A percentile compares a stretch with the other conserved stretches of the same genome.
phyloP scores from a whole-genome alignment of 257 asterid species.

The Voacanga thouarsii region DNA sequence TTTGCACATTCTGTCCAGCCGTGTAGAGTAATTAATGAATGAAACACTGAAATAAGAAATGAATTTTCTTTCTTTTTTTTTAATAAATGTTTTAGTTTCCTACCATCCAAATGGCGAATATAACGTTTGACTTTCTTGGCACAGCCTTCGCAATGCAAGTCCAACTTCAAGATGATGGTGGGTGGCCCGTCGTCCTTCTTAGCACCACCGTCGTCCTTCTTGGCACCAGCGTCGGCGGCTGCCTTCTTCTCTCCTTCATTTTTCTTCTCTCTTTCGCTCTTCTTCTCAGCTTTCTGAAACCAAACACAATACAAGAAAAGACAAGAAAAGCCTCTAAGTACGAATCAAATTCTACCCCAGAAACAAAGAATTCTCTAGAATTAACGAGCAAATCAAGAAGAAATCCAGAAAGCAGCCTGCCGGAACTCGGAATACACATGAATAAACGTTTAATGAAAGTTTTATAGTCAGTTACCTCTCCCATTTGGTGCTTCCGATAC shows the following conservation, averaged over 20 bases:
- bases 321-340: too few species aligned
- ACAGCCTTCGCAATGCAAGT: conserved; percentile 93
- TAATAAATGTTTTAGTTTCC: too few species aligned
- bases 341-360: not conserved
- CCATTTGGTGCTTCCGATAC: conserved; percentile 40
- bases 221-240: conserved; percentile 17
- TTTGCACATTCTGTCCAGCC: not conserved
- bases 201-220: conserved; percentile 30
- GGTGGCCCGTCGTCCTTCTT: conserved; percentile 33
- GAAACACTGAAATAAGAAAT: too few species aligned
- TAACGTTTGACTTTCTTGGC: conserved; percentile 82
- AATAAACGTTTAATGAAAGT: not conserved
- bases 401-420: not conserved
- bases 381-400: not conserved
- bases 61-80: too few species aligned
- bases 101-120: conserved; percentile 55
- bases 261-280: conserved; percentile 24
- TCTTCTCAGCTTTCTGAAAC: conserved; percentile 50
- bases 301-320: not conserved
- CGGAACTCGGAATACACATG: not conserved
- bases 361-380: not conserved
- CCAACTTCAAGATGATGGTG: conserved; percentile 60
- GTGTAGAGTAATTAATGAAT: not conserved
- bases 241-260: conserved; percentile 41
- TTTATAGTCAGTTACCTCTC: conserved; percentile 51